These are phyloP conservation scores for Tubosaeta brunneosetosa DNA, from an alignment of 768 basidiomycete species.

Conservation along the genomic window DNA sequence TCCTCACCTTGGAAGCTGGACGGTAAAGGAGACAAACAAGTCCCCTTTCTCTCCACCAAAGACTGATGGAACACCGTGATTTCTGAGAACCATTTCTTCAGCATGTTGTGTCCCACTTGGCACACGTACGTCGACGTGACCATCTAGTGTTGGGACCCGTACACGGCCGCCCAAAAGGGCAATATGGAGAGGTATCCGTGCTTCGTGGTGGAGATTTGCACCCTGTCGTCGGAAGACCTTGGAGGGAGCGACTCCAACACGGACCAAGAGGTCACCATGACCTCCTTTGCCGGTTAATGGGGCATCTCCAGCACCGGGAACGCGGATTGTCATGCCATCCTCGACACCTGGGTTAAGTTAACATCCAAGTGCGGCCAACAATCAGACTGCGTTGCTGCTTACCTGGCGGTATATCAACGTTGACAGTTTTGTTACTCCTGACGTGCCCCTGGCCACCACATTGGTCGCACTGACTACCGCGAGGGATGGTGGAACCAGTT, in stretches of 20 bases:
- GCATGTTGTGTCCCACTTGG: constrained; percentile 93
- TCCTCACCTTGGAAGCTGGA: constrained; percentile 85
- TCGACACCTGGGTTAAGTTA: constrained; percentile 64
- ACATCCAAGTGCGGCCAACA: constrained; percentile 2
- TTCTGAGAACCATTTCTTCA: constrained; percentile 93
- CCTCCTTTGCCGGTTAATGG: constrained; percentile 74
- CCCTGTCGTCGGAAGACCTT: constrained; percentile 89
- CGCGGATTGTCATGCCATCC: constrained; percentile 87
- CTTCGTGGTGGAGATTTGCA: constrained; percentile 83
- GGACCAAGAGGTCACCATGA: constrained; percentile 81
- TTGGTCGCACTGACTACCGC: constrained; percentile 66
- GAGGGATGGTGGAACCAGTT: constrained; percentile 73
- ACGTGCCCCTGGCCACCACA: constrained; percentile 90
- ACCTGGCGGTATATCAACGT: constrained; percentile 86
- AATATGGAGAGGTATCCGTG: constrained; percentile 83
- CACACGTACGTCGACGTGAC: constrained; percentile 91
- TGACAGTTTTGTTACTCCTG: constrained; percentile 67
- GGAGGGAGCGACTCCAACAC: constrained; percentile 79
- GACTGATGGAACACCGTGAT: constrained; percentile 71
- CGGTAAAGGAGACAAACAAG: constrained; percentile 81
- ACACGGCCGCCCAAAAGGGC: constrained; percentile 93
- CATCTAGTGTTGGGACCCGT: constrained; percentile 90
- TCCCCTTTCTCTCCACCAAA: constrained; percentile 67
- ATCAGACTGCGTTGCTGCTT: constrained; percentile 27
- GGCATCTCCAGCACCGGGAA: constrained; percentile 79